A percentile compares a stretch with the other conserved stretches of the same genome.
phyloP scores from a whole-genome alignment of 2,329 filamentous ascomycete species.

The Tolypocladium album region DNA sequence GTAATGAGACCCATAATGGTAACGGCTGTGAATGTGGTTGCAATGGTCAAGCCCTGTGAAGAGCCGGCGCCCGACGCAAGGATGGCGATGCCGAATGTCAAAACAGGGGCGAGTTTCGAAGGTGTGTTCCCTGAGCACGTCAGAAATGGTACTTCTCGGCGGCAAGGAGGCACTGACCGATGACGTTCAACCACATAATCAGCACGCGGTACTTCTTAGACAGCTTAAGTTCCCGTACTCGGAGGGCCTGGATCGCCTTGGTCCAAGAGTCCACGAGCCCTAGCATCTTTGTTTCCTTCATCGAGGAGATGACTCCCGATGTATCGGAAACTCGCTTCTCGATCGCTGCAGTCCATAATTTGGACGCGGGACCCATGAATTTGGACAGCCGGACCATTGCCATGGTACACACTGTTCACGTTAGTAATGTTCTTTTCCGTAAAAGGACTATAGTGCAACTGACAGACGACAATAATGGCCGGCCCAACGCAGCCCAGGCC shows the following conservation, averaged over 20 bases:
- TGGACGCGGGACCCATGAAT: slow-evolving; percentile 6
- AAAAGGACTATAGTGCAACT: not conserved
- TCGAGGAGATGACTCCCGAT: slow-evolving; percentile 14
- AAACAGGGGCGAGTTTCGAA: slow-evolving; percentile 5
- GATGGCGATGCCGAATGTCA: slow-evolving; percentile 12
- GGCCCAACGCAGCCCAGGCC: slow-evolving; percentile 34
- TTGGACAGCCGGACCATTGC: slow-evolving; percentile 3
- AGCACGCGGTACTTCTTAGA: slow-evolving; percentile 12
- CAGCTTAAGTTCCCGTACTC: slow-evolving; percentile 8
- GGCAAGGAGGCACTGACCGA: slow-evolving; percentile 4
- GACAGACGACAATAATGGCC: slow-evolving; percentile 20
- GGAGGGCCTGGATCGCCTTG: slow-evolving; percentile 6
- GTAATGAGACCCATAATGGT: slow-evolving; percentile 12
- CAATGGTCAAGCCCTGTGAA: not conserved
- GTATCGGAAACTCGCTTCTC: slow-evolving; percentile 16
- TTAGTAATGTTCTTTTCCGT: not conserved
- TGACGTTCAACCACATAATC: slow-evolving; percentile 9
- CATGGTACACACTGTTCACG: slow-evolving; percentile 4
- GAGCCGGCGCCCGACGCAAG: not conserved
- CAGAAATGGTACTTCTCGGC: not conserved
- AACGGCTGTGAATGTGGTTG: slow-evolving; percentile 12
- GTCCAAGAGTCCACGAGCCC: slow-evolving; percentile 10
- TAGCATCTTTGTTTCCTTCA: slow-evolving; percentile 22
- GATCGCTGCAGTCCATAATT: slow-evolving; percentile 15
- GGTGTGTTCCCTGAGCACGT: slow-evolving; percentile 2